Base-by-base conservation (phyloP, 768 basidiomycete species). In the Mrakia blollopis region DNA sequence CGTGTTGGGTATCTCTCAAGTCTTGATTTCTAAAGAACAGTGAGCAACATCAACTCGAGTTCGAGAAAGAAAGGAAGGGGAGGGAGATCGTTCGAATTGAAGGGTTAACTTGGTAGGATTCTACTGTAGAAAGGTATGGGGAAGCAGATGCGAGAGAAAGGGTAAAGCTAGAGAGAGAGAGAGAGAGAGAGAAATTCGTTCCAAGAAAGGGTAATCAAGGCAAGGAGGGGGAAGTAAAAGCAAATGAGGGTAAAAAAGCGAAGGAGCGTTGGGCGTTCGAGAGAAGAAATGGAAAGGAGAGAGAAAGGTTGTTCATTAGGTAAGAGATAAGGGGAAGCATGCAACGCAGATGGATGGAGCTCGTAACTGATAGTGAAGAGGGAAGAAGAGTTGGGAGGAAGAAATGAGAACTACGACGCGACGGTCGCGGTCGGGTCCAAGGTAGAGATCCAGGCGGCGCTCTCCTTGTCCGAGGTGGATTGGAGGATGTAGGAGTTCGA, bases 401-500 rank as follows among this genome's bases (percentile, higher is more conserved):
- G 41, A 70, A 13, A 21, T 5, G 25, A 23, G 3, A 32, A n/a
- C 13, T 21, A 39, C 4, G 35, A 39, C 5, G 14, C 7, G 9
- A 11, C 35, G 7, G 37, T 18, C 8, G 39, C 23, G 10, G 37
- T 92, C 72, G 92, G 92, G 83, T 94, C 92, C 80, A 94, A 85
- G 83, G 92, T 93, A 78, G 87, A 85, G 80, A 88, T 90, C 94
- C 94, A 97, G 81, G 89, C 88, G 77, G 89, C 89, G 77, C 93
- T 86, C 81, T 97, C 94, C 85, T 92, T 95, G 76, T 86, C 84
- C 81, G 86, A 92, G 3, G 90, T 88, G 47, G 94, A 93, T 13
- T 92, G 90, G 14, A 97, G 87, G 52, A 92, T 92, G 85, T 94
- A 91, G 35, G 94, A 94, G 83, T 97, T 96, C 11, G 92, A 92